These are phyloP conservation scores for Suaeda aralocaspica DNA, from an alignment of 148 eudicot species.

Conservation along the genomic window DNA sequence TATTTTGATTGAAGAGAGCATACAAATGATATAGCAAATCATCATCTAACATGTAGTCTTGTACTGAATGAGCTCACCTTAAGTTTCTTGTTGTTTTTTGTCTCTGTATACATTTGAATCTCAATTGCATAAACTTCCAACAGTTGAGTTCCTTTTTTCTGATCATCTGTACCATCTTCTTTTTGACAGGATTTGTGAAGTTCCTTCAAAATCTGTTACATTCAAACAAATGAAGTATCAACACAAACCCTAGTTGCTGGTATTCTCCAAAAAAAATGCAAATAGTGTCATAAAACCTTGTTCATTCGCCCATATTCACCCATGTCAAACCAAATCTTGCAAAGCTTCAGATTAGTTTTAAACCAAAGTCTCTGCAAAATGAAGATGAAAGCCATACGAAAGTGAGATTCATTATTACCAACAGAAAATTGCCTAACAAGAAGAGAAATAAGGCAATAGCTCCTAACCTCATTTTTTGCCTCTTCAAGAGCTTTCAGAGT, in stretches of 20 bases:
- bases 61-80: slow-evolving; percentile 44
- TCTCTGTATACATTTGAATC: slow-evolving; percentile 98
- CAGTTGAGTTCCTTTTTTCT: slow-evolving; percentile 95
- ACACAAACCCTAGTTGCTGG: not conserved
- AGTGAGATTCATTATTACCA: slow-evolving; percentile 3
- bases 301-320: slow-evolving; percentile 97
- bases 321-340: slow-evolving; percentile 99
- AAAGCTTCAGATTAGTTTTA: slow-evolving; percentile 95
- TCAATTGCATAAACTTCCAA: slow-evolving; percentile 98
- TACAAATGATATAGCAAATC: too few species aligned
- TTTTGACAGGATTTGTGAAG: slow-evolving; percentile 95
- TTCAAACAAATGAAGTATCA: slow-evolving; percentile 9
- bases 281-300: slow-evolving; percentile 48
- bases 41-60: too few species aligned
- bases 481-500: slow-evolving; percentile 95
- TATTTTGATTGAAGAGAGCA: not conserved
- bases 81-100: slow-evolving; percentile 94
- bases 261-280: not conserved
- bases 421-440: not conserved
- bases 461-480: slow-evolving; percentile 94
- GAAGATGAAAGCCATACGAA: slow-evolving; percentile 18
- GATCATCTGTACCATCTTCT: slow-evolving; percentile 96
- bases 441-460: not conserved
- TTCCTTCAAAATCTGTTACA: slow-evolving; percentile 84
- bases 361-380: slow-evolving; percentile 87